Base-by-base conservation (phyloP, 805 yeast species). In the Kazachstania psychrophila region DNA sequence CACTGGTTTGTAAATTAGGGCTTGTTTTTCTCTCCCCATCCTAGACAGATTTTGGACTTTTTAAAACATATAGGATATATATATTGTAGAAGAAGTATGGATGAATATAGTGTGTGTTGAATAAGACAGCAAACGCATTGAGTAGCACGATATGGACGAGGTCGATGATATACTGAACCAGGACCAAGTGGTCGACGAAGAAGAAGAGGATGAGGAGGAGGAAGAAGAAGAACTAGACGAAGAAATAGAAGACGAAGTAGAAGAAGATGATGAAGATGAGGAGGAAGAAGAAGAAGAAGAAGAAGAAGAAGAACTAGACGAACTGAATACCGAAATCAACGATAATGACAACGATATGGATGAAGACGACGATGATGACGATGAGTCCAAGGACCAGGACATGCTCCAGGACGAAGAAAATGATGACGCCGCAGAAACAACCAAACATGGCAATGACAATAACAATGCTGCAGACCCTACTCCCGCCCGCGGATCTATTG, bases 161-260 rank as follows among this genome's bases (percentile, higher is more conserved):
- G 58, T 54, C 5, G 62, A 51, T 23, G 60, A 54, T 23, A 52
- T 59, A 15, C 36, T 56, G 36, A 49, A 51, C 24, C 53, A 49
- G 19, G 46, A 50, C 31, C 47, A 54, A 15, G 55, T 46, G n/a
- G 52, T 48, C n/a, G 54, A 52, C 13, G 52, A 52, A 18, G 47
- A 52, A 22, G 51, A 50, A 15, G 49, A 42, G 6, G 48, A 46
- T 13, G 52, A 52, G 13, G 53, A 48, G 15, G 48, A 47, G 20
- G 42, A 48, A 19, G 48, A 46, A 16, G 47, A 43, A n/a, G 41
- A 38, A 18, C 45, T 45, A 10, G 60, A 54, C 10, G 56, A 46
- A 13, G 61, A 54, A 16, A 58, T 56, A 10, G 54, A 48, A 7
- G 57, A 45, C 5, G 56, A 49, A 11, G 52, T 43, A 19, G 53